A percentile compares a stretch with the other conserved stretches of the same genome.
These are phyloP conservation scores for Solanum hybrid DNA, from an alignment of 305 asterid species.

Conservation along the genomic window DNA sequence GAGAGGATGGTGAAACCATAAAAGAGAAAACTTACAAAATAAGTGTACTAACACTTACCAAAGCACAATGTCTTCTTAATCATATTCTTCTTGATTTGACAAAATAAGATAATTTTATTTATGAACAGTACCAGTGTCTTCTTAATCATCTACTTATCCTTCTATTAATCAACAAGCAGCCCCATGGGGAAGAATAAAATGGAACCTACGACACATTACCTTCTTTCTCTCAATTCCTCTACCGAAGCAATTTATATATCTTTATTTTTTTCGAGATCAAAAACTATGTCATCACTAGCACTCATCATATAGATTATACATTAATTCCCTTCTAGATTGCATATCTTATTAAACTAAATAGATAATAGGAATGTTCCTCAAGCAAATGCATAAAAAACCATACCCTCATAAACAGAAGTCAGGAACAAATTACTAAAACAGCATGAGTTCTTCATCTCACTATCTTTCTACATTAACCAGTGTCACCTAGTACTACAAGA, in stretches of 20 bases:
- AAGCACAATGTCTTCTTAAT: not conserved
- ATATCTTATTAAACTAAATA: not conserved
- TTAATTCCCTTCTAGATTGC: not conserved
- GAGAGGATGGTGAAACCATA: not conserved
- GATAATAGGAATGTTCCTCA: not conserved
- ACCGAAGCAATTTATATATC: not conserved
- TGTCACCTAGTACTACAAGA: not conserved
- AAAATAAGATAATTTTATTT: not conserved
- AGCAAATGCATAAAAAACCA: not conserved
- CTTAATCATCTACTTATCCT: not conserved
- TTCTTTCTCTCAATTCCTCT: not conserved
- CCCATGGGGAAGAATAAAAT: not conserved
- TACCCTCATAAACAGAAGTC: not conserved
- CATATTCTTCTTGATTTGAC: not conserved
- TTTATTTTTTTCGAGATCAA: not conserved
- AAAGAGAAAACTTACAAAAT: not conserved
- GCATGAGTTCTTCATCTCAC: not conserved
- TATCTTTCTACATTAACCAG: not conserved
- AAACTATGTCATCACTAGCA: not conserved
- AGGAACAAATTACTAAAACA: not conserved
- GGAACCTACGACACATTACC: not conserved
- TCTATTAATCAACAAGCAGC: not conserved
- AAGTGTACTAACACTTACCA: not conserved
- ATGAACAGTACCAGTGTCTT: not conserved
- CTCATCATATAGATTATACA: not conserved